Base-by-base conservation (phyloP, 192 early-diverging fungal species). In the Coemansia sp. region DNA sequence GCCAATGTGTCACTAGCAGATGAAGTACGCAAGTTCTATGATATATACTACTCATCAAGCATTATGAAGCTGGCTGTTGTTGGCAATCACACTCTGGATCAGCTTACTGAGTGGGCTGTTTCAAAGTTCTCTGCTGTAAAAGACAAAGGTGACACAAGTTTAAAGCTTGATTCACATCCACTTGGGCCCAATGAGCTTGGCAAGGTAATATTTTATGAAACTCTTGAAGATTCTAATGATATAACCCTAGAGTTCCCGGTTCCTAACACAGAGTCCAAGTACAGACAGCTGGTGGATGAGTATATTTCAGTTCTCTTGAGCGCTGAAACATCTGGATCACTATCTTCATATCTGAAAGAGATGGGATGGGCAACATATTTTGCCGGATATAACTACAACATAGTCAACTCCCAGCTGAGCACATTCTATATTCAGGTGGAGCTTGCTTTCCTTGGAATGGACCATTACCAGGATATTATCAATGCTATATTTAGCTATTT, bases 221-320 rank as follows among this genome's bases (percentile, higher is more conserved):
- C 91, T 7, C 85, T 94, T 47, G 90, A 91, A 65, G 88, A 95
- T 48, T 58, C 81, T 8, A 81, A 90, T 9, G 64, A 76, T n/a
- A 56, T 98, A 21, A 85, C 87, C 38, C 67, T 97, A 50, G 84
- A 85, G 18, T 95, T 96, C 71, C 90, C 94, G 10, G 87, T 93
- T 66, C 92, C 93, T 0, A 92, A 95, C 52, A 82, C 87, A 54
- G 77, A 84, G 50, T 73, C 84, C 9, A 56, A 69, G 44, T 88
- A 86, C 60, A 39, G 65, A 64, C 41, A 56, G 0, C 60, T 88
- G 52, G 90, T 94, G 9, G 81, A 78, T 16, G 43, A 75, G 2
- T 97, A 96, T 71, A 66, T 92, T 19, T 85, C 86, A 4, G 89
- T 90, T 58, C 76, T 97, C 18, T 86, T 98, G 67, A 89, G 89